Evolutionary conservation across 257 asterid species (phyloP), one percentile per base, ranked within the genome.

Genomic region (Solanum arcanum): DNA sequence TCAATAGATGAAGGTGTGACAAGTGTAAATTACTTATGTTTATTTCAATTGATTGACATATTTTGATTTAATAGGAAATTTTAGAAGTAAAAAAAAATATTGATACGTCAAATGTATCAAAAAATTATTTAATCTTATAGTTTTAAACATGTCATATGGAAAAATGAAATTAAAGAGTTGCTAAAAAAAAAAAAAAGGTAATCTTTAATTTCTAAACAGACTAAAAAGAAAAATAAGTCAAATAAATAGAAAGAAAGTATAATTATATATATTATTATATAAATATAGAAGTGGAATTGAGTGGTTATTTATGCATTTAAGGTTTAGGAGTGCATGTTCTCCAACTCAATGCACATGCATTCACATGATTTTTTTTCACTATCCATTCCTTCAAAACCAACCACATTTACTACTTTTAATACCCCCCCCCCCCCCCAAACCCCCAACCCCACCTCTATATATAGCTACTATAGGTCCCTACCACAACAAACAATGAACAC

Each of bases 321-420:
- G 56, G 31, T 25, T 88, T 31, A 42, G 84, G 78, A 21, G 23
- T 70, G 91, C 93, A 92, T 89, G 96, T 92, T 94, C 93, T 92
- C 87, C 88, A 88, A 85, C 92, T 88, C 47, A 87, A 89, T 90
- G 90, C 95, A 94, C 95, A 94, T 94, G 97, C 93, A 90, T 42
- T 92, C 94, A 94, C 97, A 92, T 94, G 95, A 91, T 90, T 90
- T 84, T 89, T 89, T 90, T 89, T 85, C 86, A 90, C 62, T 42
- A 42, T 42, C 39, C 83, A 23, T 12, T 23, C 31, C 82, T 80
- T 73, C 87, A 78, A 88, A 75, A 74, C 77, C 78, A 72, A 47
- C 72, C 82, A 88, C 60, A 86, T 69, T 12, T 83, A 80, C 69
- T 66, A 87, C 76, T 64, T 52, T 90, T 85, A 49, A 82, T 83